phyloP scores from a whole-genome alignment of 225 moss, liverwort and hornwort species.

The Polytrichum commune region DNA sequence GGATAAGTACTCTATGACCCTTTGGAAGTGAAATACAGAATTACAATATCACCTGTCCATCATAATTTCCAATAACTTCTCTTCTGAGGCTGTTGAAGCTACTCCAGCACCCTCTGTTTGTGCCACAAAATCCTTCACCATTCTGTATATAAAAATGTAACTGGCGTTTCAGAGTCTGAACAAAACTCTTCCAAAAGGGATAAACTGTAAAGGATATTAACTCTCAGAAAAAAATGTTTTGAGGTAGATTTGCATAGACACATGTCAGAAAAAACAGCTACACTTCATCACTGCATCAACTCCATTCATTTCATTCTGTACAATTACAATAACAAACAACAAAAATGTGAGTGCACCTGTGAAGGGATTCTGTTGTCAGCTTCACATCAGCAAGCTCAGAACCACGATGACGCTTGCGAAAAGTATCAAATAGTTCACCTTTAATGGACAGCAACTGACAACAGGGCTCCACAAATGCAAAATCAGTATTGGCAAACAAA shows the following conservation, averaged over 20 bases:
- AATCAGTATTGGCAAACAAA: not conserved
- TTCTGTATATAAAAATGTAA: conserved; percentile 38
- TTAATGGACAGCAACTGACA: conserved; percentile 85
- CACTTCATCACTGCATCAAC: no score
- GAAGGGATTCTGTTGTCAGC: conserved; percentile 73
- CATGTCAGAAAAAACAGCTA: no score
- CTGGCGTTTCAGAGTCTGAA: no score
- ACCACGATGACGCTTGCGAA: conserved; percentile 68
- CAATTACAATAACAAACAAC: conserved; percentile 1
- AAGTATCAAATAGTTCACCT: conserved; percentile 91
- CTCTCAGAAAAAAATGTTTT: no score
- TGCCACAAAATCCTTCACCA: conserved; percentile 74
- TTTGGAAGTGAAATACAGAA: conserved; percentile 1
- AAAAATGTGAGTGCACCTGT: conserved; percentile 38
- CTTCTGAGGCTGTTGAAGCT: conserved; percentile 54
- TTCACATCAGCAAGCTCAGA: conserved; percentile 72
- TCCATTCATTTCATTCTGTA: no score
- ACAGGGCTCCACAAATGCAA: not conserved
- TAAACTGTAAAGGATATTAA: no score
- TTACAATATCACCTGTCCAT: conserved; percentile 59
- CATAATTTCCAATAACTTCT: conserved; percentile 76
- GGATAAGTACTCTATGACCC: conserved; percentile 5
- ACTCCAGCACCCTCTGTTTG: conserved; percentile 48
- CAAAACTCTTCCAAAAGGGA: no score
- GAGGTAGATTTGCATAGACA: no score